Evolutionary conservation across 176 grass and related monocot genomes (phyloP), one percentile per base, ranked within the genome.

Genomic region (Rhipidocladum racemiflorum): DNA sequence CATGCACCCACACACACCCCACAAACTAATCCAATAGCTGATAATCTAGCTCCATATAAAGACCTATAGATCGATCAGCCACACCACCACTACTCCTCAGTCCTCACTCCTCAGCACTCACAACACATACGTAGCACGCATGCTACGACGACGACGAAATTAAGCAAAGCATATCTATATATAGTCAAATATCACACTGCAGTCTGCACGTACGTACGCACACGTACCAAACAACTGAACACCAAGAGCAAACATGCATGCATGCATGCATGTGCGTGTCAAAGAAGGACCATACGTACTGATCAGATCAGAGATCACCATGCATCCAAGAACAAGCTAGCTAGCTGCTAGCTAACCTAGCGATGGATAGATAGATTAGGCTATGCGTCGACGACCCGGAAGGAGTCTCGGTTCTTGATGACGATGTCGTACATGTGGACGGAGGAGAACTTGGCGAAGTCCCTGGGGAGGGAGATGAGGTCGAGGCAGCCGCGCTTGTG

Each of bases 371-470:
- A 54, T 9, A 6, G 51, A 20, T 16, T 48, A 48, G 44, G 13
- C 51, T 83, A 86, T 24, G 49, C 63, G 78, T 97, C 88, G 70
- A 93, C 59, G 61, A 97, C 94, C 32, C 76, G 82, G 94, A 97
- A 97, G n/a, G 88, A 82, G 0, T 97, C 86, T 13, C 91, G 69
- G 84, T 93, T 97, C 84, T 97, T 97, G 90, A 97, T 14, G 77
- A 97, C 91, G 56, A 97, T 89, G 80, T 97, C 94, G 45, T 91
- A 97, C 94, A 97, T 97, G 81, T 97, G 91, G 86, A 93, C 88
- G 86, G 91, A 93, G 80, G 85, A 88, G 88, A 97, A 93, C 7
- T 64, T 83, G 83, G 14, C 25, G 86, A 97, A 97, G 81, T 97
- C 94, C 35, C 68, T 65, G 38, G 94, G 94, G 67, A 97, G 88